phyloP scores from a whole-genome alignment of 108 stramenopile genomes.

The Conticribra weissflogii region DNA sequence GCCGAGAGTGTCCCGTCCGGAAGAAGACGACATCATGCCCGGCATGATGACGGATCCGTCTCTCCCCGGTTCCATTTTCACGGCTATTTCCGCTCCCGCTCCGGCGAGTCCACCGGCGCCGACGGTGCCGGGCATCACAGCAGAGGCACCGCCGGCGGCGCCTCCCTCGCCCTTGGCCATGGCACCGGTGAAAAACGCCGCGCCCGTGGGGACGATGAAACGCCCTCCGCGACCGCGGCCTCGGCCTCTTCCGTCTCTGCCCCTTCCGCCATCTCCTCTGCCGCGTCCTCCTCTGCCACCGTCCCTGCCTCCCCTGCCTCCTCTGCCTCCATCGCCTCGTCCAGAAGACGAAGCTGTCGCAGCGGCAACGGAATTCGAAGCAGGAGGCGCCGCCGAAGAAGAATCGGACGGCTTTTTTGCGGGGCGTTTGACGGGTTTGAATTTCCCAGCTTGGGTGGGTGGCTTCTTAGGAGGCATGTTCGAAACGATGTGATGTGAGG shows the following conservation, averaged over 20 bases:
- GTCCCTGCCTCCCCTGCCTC: constrained; percentile 38
- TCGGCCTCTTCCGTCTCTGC: constrained; percentile 45
- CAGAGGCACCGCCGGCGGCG: constrained; percentile 6
- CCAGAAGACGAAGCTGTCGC: constrained; percentile 1
- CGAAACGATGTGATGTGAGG: no score
- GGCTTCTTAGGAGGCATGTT: constrained; percentile 54
- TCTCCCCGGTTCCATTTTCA: constrained; percentile 1
- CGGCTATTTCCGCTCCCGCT: constrained; percentile 2
- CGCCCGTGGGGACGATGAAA: constrained; percentile 65
- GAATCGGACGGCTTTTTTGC: constrained; percentile 53
- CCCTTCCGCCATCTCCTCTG: constrained; percentile 49
- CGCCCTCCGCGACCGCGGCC: constrained; percentile 52
- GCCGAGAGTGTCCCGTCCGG: no score
- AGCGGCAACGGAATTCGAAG: constrained; percentile 21
- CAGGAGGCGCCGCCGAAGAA: constrained; percentile 26
- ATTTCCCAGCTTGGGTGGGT: constrained; percentile 81
- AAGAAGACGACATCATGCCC: neutral
- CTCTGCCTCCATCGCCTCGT: neutral
- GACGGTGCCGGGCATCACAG: constrained; percentile 6
- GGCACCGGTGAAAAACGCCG: constrained; percentile 76
- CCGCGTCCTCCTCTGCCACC: constrained; percentile 22
- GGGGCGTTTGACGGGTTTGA: constrained; percentile 80
- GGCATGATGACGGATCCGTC: constrained; percentile 9
- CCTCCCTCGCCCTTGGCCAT: constrained; percentile 19
- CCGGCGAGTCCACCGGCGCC: constrained; percentile 23